phyloP scores from a whole-genome alignment of 208 protist species.

The Crithidia brevicula region DNA sequence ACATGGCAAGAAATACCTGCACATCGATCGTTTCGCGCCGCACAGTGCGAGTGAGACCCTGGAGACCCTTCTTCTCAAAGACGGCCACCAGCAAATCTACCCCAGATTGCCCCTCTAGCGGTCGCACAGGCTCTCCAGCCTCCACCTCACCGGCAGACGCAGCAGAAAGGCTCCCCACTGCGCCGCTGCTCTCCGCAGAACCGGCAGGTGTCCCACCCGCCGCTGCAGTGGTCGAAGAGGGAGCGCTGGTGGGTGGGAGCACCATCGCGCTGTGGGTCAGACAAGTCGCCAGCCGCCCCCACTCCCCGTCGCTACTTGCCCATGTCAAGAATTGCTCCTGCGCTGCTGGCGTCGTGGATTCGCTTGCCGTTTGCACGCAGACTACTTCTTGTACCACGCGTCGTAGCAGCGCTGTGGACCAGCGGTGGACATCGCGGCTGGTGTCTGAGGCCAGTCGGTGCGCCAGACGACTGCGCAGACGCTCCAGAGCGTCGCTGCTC shows the following conservation, averaged over 20 bases:
- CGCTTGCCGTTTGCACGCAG: constrained; percentile 35
- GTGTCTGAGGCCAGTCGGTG: constrained; percentile 65
- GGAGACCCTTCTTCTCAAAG: constrained; percentile 69
- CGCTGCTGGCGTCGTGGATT: constrained; percentile 25
- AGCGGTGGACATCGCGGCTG: constrained; percentile 48
- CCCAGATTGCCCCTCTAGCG: constrained; percentile 39
- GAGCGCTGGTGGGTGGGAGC: constrained; percentile 44
- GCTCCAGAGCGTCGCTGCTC: constrained; percentile 46
- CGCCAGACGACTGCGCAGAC: constrained; percentile 70
- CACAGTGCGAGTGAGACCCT: constrained; percentile 44
- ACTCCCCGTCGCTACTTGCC: constrained; percentile 23
- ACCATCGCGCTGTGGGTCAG: constrained; percentile 52
- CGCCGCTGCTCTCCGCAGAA: too few species aligned
- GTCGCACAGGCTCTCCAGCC: not conserved
- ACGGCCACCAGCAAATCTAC: constrained; percentile 57
- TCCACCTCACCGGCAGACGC: too few species aligned
- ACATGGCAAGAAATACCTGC: constrained; percentile 81
- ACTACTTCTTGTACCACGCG: constrained; percentile 56
- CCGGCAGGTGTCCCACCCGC: not conserved
- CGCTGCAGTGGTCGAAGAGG: too few species aligned
- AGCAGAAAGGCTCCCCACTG: too few species aligned
- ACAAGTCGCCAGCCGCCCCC: constrained; percentile 36
- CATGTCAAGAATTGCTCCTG: constrained; percentile 37
- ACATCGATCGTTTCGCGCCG: constrained; percentile 82
- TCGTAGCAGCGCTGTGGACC: constrained; percentile 48